Base-by-base conservation (phyloP, 129 eudicot species). In the Centaurea solstitialis region DNA sequence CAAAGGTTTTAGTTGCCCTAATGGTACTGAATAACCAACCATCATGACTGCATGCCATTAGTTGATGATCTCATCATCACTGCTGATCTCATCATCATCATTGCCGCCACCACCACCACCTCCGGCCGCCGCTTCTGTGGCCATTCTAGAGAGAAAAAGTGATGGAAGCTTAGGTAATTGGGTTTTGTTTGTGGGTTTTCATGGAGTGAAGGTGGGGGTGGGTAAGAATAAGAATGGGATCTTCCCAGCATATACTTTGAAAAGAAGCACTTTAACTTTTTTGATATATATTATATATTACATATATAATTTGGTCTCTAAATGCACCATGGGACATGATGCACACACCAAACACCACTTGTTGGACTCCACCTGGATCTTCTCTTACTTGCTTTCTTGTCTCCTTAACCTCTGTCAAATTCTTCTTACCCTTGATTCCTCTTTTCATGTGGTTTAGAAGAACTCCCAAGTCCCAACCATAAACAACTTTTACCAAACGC, bases 1-100 rank as follows among this genome's bases (percentile, higher is more conserved):
- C 88, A 85, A 85, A 85, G 88, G 85, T 85, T 65, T 76, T 66
- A 85, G 88, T 85, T 85, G 88, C 88, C 88, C 88, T 77, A 81
- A 81, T 72, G 88, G 85, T 85, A 57, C 65, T 33, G 37, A 33
- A 30, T 76, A 57, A 74, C 37, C 38, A 76, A 85, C 88, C 88
- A 80, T 76, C 74, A 85, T 78, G 82, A 80, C 79, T 65, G 4
- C 50, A 68, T 9, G 12, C 11, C 80, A 24, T 18, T 74, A 75
- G 13, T 20, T 57, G 77, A 26, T 9, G 28, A 66, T 77, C 45
- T 72, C 50, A 40, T 76, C 68, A 20, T 70, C 15, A 28, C 72
- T 6, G 65, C 22, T 17, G 22, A 57, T 43, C 13, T 77, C 83
- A 20, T 72, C 75, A 6, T 73, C 79, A 9, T 78, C 80, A 21